Base-by-base conservation (phyloP, 2,329 filamentous ascomycete species). In the Cyphellophora attinorum region DNA sequence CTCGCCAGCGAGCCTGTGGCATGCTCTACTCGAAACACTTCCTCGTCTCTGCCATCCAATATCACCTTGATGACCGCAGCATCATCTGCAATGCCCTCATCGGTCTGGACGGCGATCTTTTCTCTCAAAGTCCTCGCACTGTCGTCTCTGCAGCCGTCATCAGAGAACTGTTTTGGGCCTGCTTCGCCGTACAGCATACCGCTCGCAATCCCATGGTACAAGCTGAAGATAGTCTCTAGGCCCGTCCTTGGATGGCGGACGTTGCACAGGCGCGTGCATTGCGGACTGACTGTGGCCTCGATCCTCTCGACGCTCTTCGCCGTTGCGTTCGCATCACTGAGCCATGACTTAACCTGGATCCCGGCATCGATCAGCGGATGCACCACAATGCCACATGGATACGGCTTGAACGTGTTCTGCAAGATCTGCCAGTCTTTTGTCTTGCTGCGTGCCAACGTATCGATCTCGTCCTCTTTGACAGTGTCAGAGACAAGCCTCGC, bases 361-460 rank as follows among this genome's bases (percentile, higher is more conserved):
- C 62, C 65, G 2, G 53, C 67, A 47, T 74, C 69, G 35, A 74
- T 74, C 2, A 63, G 57, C 1, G 70, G 68, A 49, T 74, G 70
- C 40, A 71, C 68, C 0, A 73, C 67, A 39, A 73, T 72, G 1
- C 68, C 70, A 48, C 69, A 73, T 0, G 70, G 68, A 40, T 67
- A 74, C 0, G 68, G 70, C 48, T 74, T 74, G 53, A 72, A 74
- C 2, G 65, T 63, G 41, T 73, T 74, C 40, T 61, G 58, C 45
- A 64, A 54, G 5, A 68, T 64, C 53, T 74, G 67, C 67, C 67
- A 74, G n/a, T n/a, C n/a, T n/a, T n/a, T n/a, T 4, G 14, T 12
- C 5, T 21, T 17, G 6, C 16, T 29, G 6, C 23, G 15, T n/a
- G 37, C 23, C 4, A 40, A 19, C 6, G 16, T 27, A 17, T 33